Evolutionary conservation across 2,329 filamentous ascomycete species (phyloP), one percentile per base, ranked within the genome.

Genomic region (Pseudodiploospora longispora): DNA sequence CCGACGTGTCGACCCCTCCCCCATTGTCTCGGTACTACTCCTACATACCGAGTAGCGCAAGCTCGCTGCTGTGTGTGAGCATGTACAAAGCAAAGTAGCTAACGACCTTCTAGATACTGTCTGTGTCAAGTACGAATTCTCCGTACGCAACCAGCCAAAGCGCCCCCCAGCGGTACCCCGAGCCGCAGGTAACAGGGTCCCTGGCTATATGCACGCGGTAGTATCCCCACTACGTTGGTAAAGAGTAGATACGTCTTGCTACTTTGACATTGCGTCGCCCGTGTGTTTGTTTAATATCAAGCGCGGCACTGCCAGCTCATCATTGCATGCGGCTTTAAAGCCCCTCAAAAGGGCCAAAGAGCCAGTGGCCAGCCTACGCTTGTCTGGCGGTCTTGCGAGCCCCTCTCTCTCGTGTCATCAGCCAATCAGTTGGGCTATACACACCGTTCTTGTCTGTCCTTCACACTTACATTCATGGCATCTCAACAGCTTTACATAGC

Each of bases 301-400:
- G 74, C 72, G 69, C 58, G 65, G 76, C 74, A 78, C 65, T 85
- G 82, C 80, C 82, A 85, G 78, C 82, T 81, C 82, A 85, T 84
- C 81, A 79, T 65, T 84, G 80, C 82, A 82, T 85, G 73, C 74
- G 70, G 66, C 64, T 65, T 65, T 60, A 64, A 64, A 62, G 65
- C 52, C 51, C 43, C 40, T 19, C 44, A 42, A 42, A 39, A 46
- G 40, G 46, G 45, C 43, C 42, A 40, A 40, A 43, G 41, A 38
- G 44, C 41, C 46, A 33, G 42, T 27, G 44, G 45, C 42, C 38
- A 38, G 42, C 45, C 42, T 47, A 35, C 39, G 42, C 45, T 40
- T 43, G 31, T 36, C 38, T 45, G 38, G 19, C 37, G 40, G 34
- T 35, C 42, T 47, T 42, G 38, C 38, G 44, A 37, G 36, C 45